Evolutionary conservation across 345 rosid species (phyloP), one percentile per base, ranked within the genome.

Genomic region (Combretum micranthum): DNA sequence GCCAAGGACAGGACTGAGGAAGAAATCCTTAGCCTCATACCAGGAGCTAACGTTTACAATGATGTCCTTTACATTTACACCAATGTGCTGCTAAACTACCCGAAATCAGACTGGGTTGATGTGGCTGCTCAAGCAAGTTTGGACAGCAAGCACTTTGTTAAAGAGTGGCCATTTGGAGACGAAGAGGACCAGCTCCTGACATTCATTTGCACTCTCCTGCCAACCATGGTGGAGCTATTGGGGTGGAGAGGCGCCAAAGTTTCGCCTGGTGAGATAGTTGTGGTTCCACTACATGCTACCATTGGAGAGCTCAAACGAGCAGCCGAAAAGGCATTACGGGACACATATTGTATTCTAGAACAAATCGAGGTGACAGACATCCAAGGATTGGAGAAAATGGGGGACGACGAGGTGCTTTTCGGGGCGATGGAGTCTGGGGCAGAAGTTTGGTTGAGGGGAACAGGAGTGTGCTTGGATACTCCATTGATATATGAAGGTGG

Each of bases 131-230:
- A 81, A 70, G 66, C 69, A n/a, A 56, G 86, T 56, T 68, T 92
- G 20, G 88, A 88, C 71, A 75, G 87, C 66, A 92, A 88, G 57
- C 86, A 78, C 20, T 88, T 92, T 47, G 74, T 80, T 17, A 88
- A 92, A 72, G 87, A 84, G 48, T 83, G 86, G 86, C 88, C 90
- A 7, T 66, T 81, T 20, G 64, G 56, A 57, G 82, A 81, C 55
- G 83, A 77, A 22, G 64, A 60, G 6, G 88, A 83, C 4, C 77
- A 64, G 44, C 7, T 71, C 15, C 57, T 91, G 25, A 72, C 69
- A 32, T 83, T 82, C 63, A 70, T 72, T 44, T 84, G 90, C 75
- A 76, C 75, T 44, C 79, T 80, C 57, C 62, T 72, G 61, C 87
- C 82, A 0, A 59, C 61, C 45, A 60, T 69, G 47, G 51, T 70